Evolutionary conservation across 257 asterid genomes (phyloP).

Genomic region (Apocynum venetum): DNA sequence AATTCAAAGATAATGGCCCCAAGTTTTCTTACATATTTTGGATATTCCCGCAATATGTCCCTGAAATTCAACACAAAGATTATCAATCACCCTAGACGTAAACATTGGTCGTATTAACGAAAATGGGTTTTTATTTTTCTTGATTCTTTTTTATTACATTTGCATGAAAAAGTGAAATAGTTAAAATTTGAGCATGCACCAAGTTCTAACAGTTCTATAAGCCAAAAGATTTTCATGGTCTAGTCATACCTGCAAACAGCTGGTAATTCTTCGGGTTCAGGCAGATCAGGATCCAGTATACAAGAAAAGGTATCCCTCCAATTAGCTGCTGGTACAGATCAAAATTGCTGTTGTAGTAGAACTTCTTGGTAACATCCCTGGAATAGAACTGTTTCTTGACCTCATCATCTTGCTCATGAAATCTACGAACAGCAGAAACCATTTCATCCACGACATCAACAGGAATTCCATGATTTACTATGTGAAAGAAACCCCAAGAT

Average conservation of each 20-base stretch:
- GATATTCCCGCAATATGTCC: constrained; percentile 28
- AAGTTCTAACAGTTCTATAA: too few relatives aligned
- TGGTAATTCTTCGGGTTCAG: constrained; percentile 19
- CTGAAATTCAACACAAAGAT: not conserved
- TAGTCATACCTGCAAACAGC: constrained; percentile 9
- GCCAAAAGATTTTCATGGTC: not conserved
- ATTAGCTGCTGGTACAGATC: constrained; percentile 20
- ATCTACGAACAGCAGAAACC: constrained; percentile 15
- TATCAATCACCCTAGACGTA: too few relatives aligned
- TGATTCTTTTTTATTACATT: too few relatives aligned
- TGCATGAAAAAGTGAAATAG: too few relatives aligned
- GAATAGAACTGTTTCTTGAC: constrained; percentile 17
- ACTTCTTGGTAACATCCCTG: constrained; percentile 8
- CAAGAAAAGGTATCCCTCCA: constrained; percentile 26
- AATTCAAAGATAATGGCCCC: constrained; percentile 28
- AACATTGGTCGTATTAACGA: too few relatives aligned
- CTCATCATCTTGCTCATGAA: constrained; percentile 30
- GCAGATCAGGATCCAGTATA: constrained; percentile 21
- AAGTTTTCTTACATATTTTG: constrained; percentile 17
- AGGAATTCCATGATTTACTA: constrained; percentile 24
- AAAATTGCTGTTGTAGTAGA: constrained; percentile 19
- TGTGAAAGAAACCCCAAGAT: constrained; percentile 19
- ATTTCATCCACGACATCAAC: constrained; percentile 13
- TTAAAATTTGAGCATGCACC: too few relatives aligned
- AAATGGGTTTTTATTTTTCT: too few relatives aligned